Evolutionary conservation across 805 yeast species (phyloP).

Genomic region (Millerago galiae): DNA sequence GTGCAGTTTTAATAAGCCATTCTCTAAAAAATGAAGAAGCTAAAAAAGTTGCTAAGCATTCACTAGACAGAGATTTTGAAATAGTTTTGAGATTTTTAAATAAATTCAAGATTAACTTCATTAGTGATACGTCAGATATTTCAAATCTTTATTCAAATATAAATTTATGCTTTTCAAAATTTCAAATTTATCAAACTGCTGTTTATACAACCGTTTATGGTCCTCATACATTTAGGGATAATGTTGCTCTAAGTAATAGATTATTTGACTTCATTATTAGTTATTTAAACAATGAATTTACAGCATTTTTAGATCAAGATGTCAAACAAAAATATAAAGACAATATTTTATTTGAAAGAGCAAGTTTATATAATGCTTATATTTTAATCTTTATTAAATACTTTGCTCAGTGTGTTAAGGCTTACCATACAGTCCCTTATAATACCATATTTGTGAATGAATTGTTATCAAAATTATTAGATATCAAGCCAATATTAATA

Average conservation of each 20-base stretch:
- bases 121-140: slow-evolving; percentile 6
- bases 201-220: slow-evolving; percentile 19
- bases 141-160: slow-evolving; percentile 16
- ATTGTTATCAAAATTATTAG: slow-evolving; percentile 18
- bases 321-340: slow-evolving; percentile 7
- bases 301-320: slow-evolving; percentile 12
- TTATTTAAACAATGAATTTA: slow-evolving; percentile 17
- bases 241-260: slow-evolving; percentile 16
- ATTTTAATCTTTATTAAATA: slow-evolving; percentile 19
- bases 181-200: slow-evolving; percentile 21
- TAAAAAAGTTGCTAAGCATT: slow-evolving; percentile 7
- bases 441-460: slow-evolving; percentile 24
- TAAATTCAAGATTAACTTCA: slow-evolving; percentile 16
- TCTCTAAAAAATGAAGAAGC: slow-evolving; percentile 8
- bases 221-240: slow-evolving; percentile 17
- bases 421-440: slow-evolving; percentile 28
- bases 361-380: slow-evolving; percentile 15
- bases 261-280: slow-evolving; percentile 17
- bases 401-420: slow-evolving; percentile 27
- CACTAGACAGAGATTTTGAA: slow-evolving; percentile 20
- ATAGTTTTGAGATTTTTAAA: slow-evolving; percentile 21
- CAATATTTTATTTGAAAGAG: slow-evolving; percentile 13
- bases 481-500: slow-evolving; percentile 14
- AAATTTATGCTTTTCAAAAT: slow-evolving; percentile 19
- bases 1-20: slow-evolving; percentile 17